Evolutionary conservation across 2,329 filamentous ascomycete species (phyloP), one percentile per base, ranked within the genome.

Genomic region (Aspergillus sp.): DNA sequence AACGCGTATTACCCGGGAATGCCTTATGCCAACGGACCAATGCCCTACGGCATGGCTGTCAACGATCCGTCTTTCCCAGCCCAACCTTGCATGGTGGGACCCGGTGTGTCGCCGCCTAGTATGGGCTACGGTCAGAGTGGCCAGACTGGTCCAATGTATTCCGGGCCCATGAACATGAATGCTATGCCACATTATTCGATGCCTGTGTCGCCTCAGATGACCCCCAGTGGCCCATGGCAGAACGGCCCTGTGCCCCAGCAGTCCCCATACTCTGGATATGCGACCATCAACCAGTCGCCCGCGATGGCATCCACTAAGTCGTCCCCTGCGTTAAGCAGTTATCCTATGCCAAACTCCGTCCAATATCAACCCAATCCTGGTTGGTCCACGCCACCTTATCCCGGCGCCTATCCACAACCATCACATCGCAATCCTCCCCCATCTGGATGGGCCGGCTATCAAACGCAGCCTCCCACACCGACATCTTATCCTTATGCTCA

Each of bases 401-500:
- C 70, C 25, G 64, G 66, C 36, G 72, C 64, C 41, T 75, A 71
- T 36, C 68, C 71, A 42, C 73, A 71, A 53, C 72, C 71, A 62
- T 69, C 74, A 30, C 73, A 76, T 58, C 72, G 76, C 44, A 78
- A 77, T 59, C 77, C 79, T 59, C 64, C 72, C 17, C 65, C 75
- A 39, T 71, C 73, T 56, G 74, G 76, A 50, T 80, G 77, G 76
- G 66, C 73, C 23, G 74, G 70, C 55, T 73, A 76, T 54, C 73
- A 73, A 39, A 66, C 73, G 25, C 76, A 75, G 54, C 62, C 74
- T 5, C 71, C 76, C 21, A 75, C 70, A 82, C 61, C 73, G 67
- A 66, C 72, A 30, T 85, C 87, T 1, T 96, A 96, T 75, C 83
- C 88, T 0, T 96, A 89, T 73, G 90, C 91, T 2, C 91, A 96